Base-by-base conservation (phyloP, 345 rosid genomes). In the Chamaenerion angustifolium region DNA sequence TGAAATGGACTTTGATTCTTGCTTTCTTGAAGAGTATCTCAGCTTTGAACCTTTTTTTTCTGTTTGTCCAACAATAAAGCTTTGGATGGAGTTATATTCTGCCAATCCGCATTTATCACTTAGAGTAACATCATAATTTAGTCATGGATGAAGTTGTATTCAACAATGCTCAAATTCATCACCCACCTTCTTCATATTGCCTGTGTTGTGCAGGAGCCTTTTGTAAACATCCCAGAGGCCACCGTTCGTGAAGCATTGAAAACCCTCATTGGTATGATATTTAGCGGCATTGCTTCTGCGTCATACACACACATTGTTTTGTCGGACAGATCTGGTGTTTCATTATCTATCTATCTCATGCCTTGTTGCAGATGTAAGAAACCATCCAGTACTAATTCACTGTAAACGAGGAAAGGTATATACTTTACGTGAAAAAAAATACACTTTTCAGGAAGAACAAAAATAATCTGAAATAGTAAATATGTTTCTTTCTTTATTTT, bases 361-460 rank as follows among this genome's bases (percentile, higher is more conserved):
- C 14, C 43, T 49, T 31, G 46, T 16, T 3, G 23, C 67, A 85
- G 88, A 82, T 74, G 75, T 53, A 14, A 65, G 63, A 68, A 85
- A 85, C 49, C 95, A 76, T 57, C 95, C 95, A 11, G 56, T 82
- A 25, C 59, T 85, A 12, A 78, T 82, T 11, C 95, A 85, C 50
- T 85, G 95, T 71, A 82, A 82, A 56, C 72, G 95, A 21, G 95
- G 95, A 1, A 82, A 85, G 90, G 88, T 85, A 67, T 21, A 31
- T 19, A 15, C 16, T 45, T 10, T 10, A 15, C 10, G 11, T 27
- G 5, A 49, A 15, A 40, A n/a, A 10, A 17, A 10, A 16, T 52
- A 12, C 10, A 6, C 7, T 27, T 8, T 47, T 11, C 12, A 35
- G 16, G 17, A 50, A 11, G 4, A n/a, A n/a, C n/a, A n/a, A n/a